Evolutionary conservation across 2,329 filamentous ascomycete species (phyloP), one percentile per base, ranked within the genome.

Genomic region (Xylaria sp.): DNA sequence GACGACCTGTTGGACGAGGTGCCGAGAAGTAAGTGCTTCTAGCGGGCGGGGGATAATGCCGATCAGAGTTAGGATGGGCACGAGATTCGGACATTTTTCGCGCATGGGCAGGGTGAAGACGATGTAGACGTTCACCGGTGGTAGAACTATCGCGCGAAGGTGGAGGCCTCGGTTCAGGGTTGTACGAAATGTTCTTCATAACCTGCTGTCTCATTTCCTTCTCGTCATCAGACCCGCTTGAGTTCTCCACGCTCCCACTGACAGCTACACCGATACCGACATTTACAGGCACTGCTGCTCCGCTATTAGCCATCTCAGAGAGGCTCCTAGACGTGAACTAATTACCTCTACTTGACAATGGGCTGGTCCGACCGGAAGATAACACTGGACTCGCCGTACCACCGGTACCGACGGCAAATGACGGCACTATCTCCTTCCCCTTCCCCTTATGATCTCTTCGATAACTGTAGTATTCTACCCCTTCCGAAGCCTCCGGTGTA

Each of bases 1-100:
- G 72, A n/a, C 68, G 67, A 65, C 61, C 66, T 13, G 69, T 13
- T 22, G 75, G 72, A 57, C 71, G 74, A 66, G 73, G 73, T 17
- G 72, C 69, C 44, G 73, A 69, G 62, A 75, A 76, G 57, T 71
- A 74, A 5, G 71, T 74, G 54, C 70, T 75, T 29, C 72, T 72
- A 15, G 73, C 68, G 17, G 44, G 63, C 2, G 74, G 73, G 27
- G 75, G 73, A 63, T 75, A 74, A 62, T 75, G 63, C 44, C 72
- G 72, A 64, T 72, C 68, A 54, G 68, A 50, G 31, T 36, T 53
- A 64, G 72, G 10, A 60, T 45, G 64, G 5, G 61, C 45, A 47
- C 61, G 60, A 2, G 53, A 59, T 42, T 73, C 72, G 36, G 70
- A 65, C 20, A 42, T 36, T 39, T 65, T 69, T 22, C 71, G 70